phyloP scores from a whole-genome alignment of 331 rosid species.

The Spiraea crenata region DNA sequence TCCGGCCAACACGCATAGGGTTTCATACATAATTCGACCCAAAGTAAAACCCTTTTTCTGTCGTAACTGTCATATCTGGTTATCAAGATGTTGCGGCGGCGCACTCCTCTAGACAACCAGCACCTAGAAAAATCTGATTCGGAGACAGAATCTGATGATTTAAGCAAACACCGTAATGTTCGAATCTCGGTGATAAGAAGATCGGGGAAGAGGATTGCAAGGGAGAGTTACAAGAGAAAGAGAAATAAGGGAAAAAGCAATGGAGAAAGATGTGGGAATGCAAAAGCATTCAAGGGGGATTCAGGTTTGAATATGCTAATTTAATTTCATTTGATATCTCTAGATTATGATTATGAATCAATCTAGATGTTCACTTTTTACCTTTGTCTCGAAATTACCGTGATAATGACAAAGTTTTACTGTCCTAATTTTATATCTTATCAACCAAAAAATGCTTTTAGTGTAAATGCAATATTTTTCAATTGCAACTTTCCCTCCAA shows the following conservation, averaged over 20 bases:
- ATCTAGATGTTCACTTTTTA: too few species aligned
- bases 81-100: constrained; percentile 9
- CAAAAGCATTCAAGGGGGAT: constrained; percentile 10
- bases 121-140: constrained; percentile 20
- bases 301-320: constrained; percentile 26
- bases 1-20: too few species aligned
- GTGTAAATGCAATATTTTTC: too few species aligned
- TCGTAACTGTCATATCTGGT: neutral
- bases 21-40: too few species aligned
- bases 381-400: too few species aligned
- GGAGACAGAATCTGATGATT: constrained; percentile 29
- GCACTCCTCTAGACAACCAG: neutral
- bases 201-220: neutral
- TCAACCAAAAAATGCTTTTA: too few species aligned
- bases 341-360: too few species aligned
- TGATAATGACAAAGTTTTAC: too few species aligned
- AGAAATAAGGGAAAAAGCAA: neutral
- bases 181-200: neutral
- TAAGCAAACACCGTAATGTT: neutral
- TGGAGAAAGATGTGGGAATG: neutral
- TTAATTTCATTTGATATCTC: neutral
- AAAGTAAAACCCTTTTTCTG: neutral
- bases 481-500: too few species aligned
- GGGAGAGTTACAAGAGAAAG: neutral
- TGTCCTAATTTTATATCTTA: too few species aligned